Base-by-base conservation (phyloP, 768 basidiomycete species). In the Kockovaella imperatae region DNA sequence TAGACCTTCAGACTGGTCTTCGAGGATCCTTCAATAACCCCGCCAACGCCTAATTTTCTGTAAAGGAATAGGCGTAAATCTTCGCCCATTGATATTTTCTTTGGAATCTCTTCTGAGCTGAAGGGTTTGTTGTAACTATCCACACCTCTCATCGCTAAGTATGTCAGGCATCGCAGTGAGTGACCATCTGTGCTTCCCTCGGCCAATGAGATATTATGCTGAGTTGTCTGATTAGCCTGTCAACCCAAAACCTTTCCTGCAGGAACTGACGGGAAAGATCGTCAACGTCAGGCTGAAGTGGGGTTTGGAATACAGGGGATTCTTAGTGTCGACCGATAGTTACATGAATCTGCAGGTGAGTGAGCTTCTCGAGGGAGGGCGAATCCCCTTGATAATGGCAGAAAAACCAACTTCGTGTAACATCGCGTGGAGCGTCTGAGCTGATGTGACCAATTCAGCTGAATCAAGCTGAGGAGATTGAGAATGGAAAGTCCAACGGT, bases 281-380 rank as follows among this genome's bases (percentile, higher is more conserved):
- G 87, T 97, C 36, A 86, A 82, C 66, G 95, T 97, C 54, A 81
- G 82, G 52, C 80, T 99, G 66, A 99, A 99, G 76, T 99, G 95
- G 95, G 95, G 95, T 53, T 78, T 96, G 42, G 90, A 97, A 69
- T 97, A 97, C 78, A 95, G 90, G 76, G 95, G 95, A 35, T 99
- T 95, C 76, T 79, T 99, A 55, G 95, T 99, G 58, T 91, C 87
- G 65, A 96, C 95, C 5, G 95, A 99, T 73, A 88, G 88, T 11
- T 99, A 95, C 75, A 97, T 97, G 95, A 99, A 99, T 72, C 80
- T 99, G 39, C 95, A 99, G 78, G 93, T 87, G 62, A 52, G 75
- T 69, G 23, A 8, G 38, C 6, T 32, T n/a, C 18, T 10, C 18
- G 38, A 11, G 8, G 38, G 10, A 39, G 8, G 14, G 10, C 8